Percentiles rank a stretch among this genome's conserved stretches.
These are phyloP conservation scores for Phytophthora sansomeana DNA, from an alignment of 352 stramenopile genomes.

Conservation along the genomic window DNA sequence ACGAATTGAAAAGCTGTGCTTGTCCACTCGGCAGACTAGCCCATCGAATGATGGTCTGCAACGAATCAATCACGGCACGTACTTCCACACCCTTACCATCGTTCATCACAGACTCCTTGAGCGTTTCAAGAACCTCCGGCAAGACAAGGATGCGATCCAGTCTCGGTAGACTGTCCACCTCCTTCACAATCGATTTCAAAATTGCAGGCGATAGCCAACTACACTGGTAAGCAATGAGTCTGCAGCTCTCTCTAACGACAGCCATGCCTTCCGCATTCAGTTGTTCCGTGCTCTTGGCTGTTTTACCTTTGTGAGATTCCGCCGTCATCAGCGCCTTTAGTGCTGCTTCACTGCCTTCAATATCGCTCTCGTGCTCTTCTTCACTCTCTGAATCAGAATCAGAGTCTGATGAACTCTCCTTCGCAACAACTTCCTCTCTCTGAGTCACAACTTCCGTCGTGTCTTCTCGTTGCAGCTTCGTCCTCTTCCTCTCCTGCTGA, in stretches of 20 bases:
- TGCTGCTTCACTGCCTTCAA: slow-evolving; percentile 10
- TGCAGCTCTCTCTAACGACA: background rate
- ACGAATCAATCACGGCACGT: background rate
- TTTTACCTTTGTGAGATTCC: background rate
- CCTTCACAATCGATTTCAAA: background rate
- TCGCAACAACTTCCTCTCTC: background rate
- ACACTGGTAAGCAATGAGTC: background rate
- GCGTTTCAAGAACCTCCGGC: background rate
- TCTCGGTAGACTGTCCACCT: background rate
- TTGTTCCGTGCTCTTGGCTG: background rate
- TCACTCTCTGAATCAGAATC: background rate
- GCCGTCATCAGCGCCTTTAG: slow-evolving; percentile 4
- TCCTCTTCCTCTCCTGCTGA: background rate
- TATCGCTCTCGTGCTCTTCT: background rate
- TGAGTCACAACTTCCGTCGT: background rate
- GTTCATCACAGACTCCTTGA: background rate
- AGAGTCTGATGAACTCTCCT: background rate
- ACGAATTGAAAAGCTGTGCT: slow-evolving; percentile 1
- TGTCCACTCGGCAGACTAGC: background rate
- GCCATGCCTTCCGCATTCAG: no score
- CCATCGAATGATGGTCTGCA: slow-evolving; percentile 1
- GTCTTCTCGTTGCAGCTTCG: background rate
- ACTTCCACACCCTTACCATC: background rate
- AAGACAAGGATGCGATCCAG: background rate
- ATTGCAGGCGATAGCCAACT: background rate